Evolutionary conservation across 192 early-diverging fungal genomes (phyloP), one percentile per base, ranked within the genome.

Genomic region (Coemansia sp.): DNA sequence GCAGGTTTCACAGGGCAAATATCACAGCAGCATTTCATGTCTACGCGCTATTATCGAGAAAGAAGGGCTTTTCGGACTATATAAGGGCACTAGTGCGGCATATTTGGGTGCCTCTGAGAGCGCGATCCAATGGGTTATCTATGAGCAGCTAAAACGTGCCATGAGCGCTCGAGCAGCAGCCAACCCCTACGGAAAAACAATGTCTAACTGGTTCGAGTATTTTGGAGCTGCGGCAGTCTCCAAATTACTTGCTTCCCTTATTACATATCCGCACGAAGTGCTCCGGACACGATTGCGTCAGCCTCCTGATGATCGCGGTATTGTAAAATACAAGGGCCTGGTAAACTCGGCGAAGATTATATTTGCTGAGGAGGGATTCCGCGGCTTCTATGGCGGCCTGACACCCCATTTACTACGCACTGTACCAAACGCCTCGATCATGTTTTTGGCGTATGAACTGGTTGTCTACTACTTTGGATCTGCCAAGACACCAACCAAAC

Each of bases 241-340:
- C 32, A 98, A 98, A 58, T 82, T 97, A 28, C 63, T 92, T 32
- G 95, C 96, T 0, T 91, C 94, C 12, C 81, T 91, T 21, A 68
- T 91, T 24, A 92, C 95, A 1, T 98, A 98, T 68, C 96, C 96
- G 28, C 96, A 98, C 63, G 96, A 98, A 75, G 96, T 95, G 0
- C 71, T 96, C 50, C 80, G 94, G n/a, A 98, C 96, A 14, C 84
- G 96, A 25, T 49, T 96, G 63, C 82, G 96, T 56, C 90, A 98
- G 68, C 81, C 87, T 10, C 93, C 94, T 0, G 78, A 82, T 3
- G 87, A 83, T 31, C 73, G 84, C 56, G 91, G 89, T 28, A 59
- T 79, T 1, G 66, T 68, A 16, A 93, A 92, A 74, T 97, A 96
- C 68, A 88, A 68, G 16, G 93, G 94, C 7, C 65, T 98, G 49